Evolutionary conservation across 2,329 filamentous ascomycete species (phyloP), one percentile per base, ranked within the genome.

Genomic region (Penicillium corylophilum): DNA sequence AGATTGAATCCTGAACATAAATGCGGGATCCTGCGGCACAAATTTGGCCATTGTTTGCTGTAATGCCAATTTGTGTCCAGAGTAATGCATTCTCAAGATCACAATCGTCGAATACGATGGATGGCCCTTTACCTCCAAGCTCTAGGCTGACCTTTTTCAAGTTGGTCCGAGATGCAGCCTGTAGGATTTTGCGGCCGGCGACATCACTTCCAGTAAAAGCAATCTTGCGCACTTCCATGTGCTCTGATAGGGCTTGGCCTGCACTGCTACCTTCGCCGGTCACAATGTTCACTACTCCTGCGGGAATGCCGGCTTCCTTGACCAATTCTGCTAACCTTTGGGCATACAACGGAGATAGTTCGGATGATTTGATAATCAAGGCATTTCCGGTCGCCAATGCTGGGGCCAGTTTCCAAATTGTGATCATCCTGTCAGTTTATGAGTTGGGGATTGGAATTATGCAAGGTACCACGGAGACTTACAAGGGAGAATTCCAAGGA

Each of bases 361-460:
- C 85, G 1, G 85, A 84, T 1, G 83, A 82, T 10, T 89, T 89
- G 31, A 81, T 76, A 15, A 91, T 77, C 78, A 90, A 85, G 1
- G 83, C 82, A 65, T 86, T 88, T 1, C 86, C 85, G 1, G 83
- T 82, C 1, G 84, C 85, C 22, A 88, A 67, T 1, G 85, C 84
- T 1, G 85, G 82, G 42, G 81, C 78, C 2, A 81, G 81, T 65
- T 88, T 88, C 66, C 66, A 68, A 35, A 62, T 62, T 0, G 63
- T 64, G 16, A 66, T 65, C 63, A 66, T 65, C 16, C 63, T 65
- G 49, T n/a, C 1, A 9, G 15, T 4, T 6, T 9, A 2, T 40
- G 15, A 50, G 43, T 8, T 20, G 2, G 10, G 5, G 13, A 15
- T 22, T 5, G 5, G 26, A 28, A 6, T 9, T 10, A 15, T 20